phyloP scores from a whole-genome alignment of 257 asterid species.

The Paraleonurus japonicus region DNA sequence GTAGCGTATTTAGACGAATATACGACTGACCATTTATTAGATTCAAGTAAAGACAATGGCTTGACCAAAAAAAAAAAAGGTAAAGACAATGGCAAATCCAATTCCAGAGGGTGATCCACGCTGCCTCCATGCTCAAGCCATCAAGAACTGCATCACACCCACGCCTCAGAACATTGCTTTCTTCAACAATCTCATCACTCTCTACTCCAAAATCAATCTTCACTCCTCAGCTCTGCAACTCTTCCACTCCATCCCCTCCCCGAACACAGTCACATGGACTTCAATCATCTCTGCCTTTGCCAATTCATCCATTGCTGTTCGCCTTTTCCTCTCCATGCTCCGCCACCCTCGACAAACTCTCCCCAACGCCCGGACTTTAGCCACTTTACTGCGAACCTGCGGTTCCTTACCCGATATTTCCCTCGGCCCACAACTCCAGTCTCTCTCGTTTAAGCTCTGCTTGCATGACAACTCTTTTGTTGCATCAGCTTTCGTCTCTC shows the following conservation, averaged over 20 bases:
- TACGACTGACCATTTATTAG: too few species aligned
- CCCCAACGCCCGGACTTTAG: constrained; percentile 61
- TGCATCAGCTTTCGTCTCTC: constrained; percentile 56
- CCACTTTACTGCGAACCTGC: constrained; percentile 65
- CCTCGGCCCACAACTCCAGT: constrained; percentile 62
- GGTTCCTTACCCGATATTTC: constrained; percentile 30
- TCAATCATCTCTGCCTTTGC: constrained; percentile 62
- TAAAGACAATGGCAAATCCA: constrained; percentile 28
- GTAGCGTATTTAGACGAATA: neutral
- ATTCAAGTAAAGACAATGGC: constrained; percentile 22
- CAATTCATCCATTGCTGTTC: constrained; percentile 41
- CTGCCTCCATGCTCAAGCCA: constrained; percentile 52
- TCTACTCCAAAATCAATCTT: constrained; percentile 61
- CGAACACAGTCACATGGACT: constrained; percentile 79
- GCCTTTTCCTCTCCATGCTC: constrained; percentile 71
- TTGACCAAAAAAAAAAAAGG: too few species aligned
- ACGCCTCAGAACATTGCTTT: constrained; percentile 40
- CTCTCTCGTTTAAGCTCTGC: constrained; percentile 49
- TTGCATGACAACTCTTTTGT: constrained; percentile 44
- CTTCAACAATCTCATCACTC: constrained; percentile 69
- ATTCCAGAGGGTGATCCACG: constrained; percentile 49
- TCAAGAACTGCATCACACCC: constrained; percentile 37
- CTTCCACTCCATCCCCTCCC: constrained; percentile 59
- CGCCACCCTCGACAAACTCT: constrained; percentile 47
- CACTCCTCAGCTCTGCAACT: constrained; percentile 48